phyloP scores from a whole-genome alignment of 495 filamentous ascomycete genomes.

The Sphaerosporella brunnea region DNA sequence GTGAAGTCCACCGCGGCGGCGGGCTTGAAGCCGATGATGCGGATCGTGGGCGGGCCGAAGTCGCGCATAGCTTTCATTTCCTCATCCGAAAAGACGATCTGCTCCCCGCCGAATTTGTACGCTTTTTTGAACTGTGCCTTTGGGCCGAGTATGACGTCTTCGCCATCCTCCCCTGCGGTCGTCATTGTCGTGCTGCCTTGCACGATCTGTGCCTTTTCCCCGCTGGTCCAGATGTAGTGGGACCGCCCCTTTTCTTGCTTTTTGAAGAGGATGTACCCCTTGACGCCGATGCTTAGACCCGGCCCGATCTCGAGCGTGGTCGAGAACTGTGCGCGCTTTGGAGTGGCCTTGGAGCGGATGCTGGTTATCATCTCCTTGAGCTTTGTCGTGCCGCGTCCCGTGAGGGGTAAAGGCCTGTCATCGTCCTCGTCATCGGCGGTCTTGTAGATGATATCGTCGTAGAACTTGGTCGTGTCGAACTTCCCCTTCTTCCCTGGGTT shows the following conservation, averaged over 20 bases:
- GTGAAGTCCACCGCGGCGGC: slow-evolving; percentile 57
- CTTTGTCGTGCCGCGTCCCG: slow-evolving; percentile 46
- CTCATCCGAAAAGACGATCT: slow-evolving; percentile 66
- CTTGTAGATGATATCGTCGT: slow-evolving; percentile 77
- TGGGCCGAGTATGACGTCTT: no score
- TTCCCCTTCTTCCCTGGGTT: slow-evolving; percentile 42
- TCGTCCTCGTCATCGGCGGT: slow-evolving; percentile 45
- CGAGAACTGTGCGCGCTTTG: slow-evolving; percentile 74
- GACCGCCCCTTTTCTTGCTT: slow-evolving; percentile 59
- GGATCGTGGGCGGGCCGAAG: slow-evolving; percentile 65
- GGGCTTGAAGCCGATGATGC: slow-evolving; percentile 89
- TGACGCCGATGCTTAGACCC: slow-evolving; percentile 68
- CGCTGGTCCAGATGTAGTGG: slow-evolving; percentile 70
- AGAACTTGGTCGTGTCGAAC: slow-evolving; percentile 78
- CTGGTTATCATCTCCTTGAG: slow-evolving; percentile 69
- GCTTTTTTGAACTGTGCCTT: slow-evolving; percentile 74
- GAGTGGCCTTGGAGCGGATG: slow-evolving; percentile 75
- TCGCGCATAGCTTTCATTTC: slow-evolving; percentile 58
- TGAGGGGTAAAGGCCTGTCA: slow-evolving; percentile 32
- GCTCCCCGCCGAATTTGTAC: slow-evolving; percentile 87
- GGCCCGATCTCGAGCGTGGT: slow-evolving; percentile 76
- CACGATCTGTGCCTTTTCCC: slow-evolving; percentile 66
- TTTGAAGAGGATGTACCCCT: slow-evolving; percentile 79
- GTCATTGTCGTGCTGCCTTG: slow-evolving; percentile 51
- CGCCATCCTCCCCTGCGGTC: slow-evolving; percentile 53